Conservation (phyloP, 257 asterid genomes). For the Solanum virginianum region DNA sequence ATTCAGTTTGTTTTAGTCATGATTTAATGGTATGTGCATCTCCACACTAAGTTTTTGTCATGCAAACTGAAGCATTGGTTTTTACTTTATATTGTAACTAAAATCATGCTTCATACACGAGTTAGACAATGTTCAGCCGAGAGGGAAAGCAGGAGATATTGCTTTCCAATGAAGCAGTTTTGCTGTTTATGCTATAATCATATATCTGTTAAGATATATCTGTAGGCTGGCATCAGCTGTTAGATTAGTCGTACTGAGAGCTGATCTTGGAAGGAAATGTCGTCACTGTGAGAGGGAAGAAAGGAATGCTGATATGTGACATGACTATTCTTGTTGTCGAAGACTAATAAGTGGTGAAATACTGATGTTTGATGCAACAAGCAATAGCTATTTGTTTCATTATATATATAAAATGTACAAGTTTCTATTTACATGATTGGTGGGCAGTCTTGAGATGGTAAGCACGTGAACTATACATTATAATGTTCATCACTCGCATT, state of each 20-base stretch:
- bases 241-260: background rate
- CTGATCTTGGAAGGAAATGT: background rate
- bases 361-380: background rate
- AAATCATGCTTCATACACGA: background rate
- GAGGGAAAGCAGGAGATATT: background rate
- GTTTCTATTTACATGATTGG: background rate
- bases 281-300: background rate
- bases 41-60: background rate
- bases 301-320: background rate
- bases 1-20: background rate
- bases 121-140: background rate
- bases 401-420: background rate
- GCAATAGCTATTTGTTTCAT: background rate
- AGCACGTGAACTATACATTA: background rate
- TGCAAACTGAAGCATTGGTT: background rate
- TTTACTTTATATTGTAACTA: background rate
- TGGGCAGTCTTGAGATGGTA: background rate
- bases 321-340: background rate
- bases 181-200: background rate
- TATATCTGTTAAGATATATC: background rate
- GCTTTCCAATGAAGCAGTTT: background rate
- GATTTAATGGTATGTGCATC: background rate
- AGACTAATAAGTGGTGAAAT: background rate
- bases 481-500: background rate
- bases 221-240: background rate